phyloP scores from a whole-genome alignment of 2,329 filamentous ascomycete species.

The Colletotrichum tropicicola region DNA sequence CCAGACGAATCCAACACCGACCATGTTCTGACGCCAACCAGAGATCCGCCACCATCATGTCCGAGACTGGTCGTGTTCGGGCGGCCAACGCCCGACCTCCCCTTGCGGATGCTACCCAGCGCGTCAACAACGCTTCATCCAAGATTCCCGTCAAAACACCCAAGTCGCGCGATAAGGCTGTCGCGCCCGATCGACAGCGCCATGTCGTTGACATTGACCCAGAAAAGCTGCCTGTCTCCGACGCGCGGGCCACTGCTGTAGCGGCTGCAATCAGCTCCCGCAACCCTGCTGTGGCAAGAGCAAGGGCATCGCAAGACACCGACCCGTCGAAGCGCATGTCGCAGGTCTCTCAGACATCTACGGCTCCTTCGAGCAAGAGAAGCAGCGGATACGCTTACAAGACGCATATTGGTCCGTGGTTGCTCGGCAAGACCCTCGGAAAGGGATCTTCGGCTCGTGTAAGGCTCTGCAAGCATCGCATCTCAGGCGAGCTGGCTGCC shows the following conservation, averaged over 20 bases:
- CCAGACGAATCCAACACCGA: not conserved
- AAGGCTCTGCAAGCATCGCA: slow-evolving; percentile 81
- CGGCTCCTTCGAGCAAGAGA: slow-evolving; percentile 44
- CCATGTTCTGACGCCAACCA: slow-evolving; percentile 18
- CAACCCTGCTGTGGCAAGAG: slow-evolving; percentile 33
- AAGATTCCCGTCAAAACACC: slow-evolving; percentile 37
- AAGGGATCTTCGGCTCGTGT: slow-evolving; percentile 91
- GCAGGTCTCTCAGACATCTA: slow-evolving; percentile 51
- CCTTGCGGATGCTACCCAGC: slow-evolving; percentile 56
- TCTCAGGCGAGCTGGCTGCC: slow-evolving; percentile 83
- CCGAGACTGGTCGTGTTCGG: slow-evolving; percentile 23
- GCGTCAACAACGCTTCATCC: slow-evolving; percentile 51
- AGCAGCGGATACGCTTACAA: slow-evolving; percentile 57
- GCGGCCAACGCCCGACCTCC: slow-evolving; percentile 44
- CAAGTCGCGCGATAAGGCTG: slow-evolving; percentile 40
- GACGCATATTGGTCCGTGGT: slow-evolving; percentile 92
- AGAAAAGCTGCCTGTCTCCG: slow-evolving; percentile 5
- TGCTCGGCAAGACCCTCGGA: slow-evolving; percentile 87
- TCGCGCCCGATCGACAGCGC: slow-evolving; percentile 26
- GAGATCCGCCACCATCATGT: slow-evolving; percentile 16
- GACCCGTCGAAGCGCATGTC: slow-evolving; percentile 49
- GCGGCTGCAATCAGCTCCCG: slow-evolving; percentile 30
- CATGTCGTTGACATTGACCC: slow-evolving; percentile 27
- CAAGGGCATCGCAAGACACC: slow-evolving; percentile 38
- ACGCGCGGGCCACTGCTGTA: not conserved